Evolutionary conservation across 768 basidiomycete species (phyloP), one percentile per base, ranked within the genome.

Genomic region (Glaciozyma antarctica): DNA sequence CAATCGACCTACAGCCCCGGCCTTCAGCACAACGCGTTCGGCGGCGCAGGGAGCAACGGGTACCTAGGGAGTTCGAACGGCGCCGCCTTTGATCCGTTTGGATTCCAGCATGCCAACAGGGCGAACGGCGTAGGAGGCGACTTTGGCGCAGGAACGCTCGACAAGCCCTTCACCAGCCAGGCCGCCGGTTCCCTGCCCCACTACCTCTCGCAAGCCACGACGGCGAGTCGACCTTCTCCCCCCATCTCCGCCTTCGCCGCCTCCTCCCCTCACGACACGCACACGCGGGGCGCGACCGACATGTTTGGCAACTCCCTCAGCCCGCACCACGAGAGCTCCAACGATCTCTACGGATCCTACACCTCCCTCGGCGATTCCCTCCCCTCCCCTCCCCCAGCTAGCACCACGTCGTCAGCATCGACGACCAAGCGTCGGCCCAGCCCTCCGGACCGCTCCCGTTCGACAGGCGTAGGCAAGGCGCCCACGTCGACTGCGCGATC

Each of bases 401-500:
- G 32, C 30, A n/a, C 58, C n/a, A n/a, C 67, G 30, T 45, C 44
- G 45, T 19, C 58, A 32, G 15, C 43, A 34, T 48, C 49, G 61
- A 34, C 44, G 24, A 24, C 32, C 43, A 57, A 45, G 19, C 48
- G 38, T 60, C 48, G 61, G 67, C 51, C 69, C 51, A 51, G 56
- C 44, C 47, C 64, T 15, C 51, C 58, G n/a, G 55, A 48, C 43
- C 54, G 59, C 30, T 61, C 32, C 30, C 69, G 66, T 48, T 58
- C 48, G 49, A 59, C 60, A 66, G 43, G 60, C 38, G 64, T 64
- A 68, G 65, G 71, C 68, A 72, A 73, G 63, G 71, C 76, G 75
- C 77, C 28, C 72, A 76, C 71, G 74, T 74, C 58, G 73, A 74
- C 32, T 77, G 83, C 22, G 83, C 61, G 61, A 28, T 62, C 61